These are phyloP conservation scores for Fusarium piperis DNA, from an alignment of 2,329 filamentous ascomycete species.

Conservation along the genomic window DNA sequence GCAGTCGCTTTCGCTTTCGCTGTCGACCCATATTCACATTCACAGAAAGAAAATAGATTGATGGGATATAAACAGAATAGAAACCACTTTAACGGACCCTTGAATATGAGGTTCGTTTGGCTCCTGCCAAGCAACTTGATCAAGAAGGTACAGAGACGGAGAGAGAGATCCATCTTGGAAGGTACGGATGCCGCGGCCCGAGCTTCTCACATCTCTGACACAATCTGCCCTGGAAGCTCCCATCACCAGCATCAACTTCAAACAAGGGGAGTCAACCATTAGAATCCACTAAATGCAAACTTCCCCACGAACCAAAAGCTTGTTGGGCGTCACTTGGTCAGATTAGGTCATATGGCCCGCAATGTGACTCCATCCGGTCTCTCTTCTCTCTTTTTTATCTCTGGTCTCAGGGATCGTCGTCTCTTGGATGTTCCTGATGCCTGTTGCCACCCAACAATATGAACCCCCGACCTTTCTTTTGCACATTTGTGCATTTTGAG, in stretches of 20 bases:
- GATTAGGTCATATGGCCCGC: constrained; percentile 28
- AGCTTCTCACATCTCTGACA: neutral
- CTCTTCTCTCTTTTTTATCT: constrained; percentile 20
- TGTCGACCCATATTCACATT: neutral
- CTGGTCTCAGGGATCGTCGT: constrained; percentile 9
- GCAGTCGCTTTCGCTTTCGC: neutral
- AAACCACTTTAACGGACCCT: neutral
- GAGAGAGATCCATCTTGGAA: neutral
- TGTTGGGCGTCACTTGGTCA: constrained; percentile 28
- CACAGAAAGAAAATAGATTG: neutral
- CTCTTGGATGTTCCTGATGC: neutral
- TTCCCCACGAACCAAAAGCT: constrained; percentile 37
- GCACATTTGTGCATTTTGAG: neutral
- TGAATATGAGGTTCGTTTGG: neutral
- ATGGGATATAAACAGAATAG: neutral
- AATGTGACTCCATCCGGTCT: constrained; percentile 20
- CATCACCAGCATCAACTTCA: constrained; percentile 7
- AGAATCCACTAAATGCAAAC: constrained; percentile 26
- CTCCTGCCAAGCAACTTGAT: neutral
- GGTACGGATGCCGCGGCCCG: neutral
- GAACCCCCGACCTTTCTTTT: neutral
- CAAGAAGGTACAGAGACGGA: neutral
- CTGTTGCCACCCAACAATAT: neutral
- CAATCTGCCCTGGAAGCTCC: neutral
- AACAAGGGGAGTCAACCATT: constrained; percentile 11